Conservation (phyloP, 1,139 yeast species). For the Debaryomycetaceae sp. region DNA sequence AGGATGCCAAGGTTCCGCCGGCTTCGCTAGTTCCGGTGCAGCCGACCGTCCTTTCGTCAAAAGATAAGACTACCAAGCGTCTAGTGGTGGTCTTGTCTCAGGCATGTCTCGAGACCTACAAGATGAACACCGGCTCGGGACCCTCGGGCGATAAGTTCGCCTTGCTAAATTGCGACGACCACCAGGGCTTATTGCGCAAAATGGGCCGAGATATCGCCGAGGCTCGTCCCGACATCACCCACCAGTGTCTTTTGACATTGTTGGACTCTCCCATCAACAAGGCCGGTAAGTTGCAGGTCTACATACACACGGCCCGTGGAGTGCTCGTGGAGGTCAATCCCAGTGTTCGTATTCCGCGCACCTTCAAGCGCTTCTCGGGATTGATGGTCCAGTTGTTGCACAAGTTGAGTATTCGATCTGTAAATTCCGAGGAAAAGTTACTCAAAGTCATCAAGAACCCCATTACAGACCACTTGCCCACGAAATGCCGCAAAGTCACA, state of each 20-base stretch:
- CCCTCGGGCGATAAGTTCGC: conserved; percentile 90
- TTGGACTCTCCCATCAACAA: conserved; percentile 94
- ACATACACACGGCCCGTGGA: conserved; percentile 90
- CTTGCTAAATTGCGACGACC: conserved; percentile 91
- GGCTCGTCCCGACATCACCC: conserved; percentile 97
- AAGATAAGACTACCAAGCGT: conserved; percentile 74
- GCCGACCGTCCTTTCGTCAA: conserved; percentile 70
- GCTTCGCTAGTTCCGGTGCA: conserved; percentile 78
- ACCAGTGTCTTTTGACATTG: conserved; percentile 84
- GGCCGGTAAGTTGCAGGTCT: conserved; percentile 93
- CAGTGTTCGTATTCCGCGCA: conserved; percentile 92
- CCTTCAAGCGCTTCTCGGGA: conserved; percentile 94
- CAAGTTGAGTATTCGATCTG: conserved; percentile 84
- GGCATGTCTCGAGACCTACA: conserved; percentile 93
- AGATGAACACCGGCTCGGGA: conserved; percentile 52
- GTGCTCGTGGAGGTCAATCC: conserved; percentile 94
- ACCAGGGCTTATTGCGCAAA: conserved; percentile 87
- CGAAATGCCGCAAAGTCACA: conserved; percentile 89
- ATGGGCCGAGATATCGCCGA: conserved; percentile 97
- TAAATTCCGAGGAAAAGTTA: conserved; percentile 87
- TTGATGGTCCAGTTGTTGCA: conserved; percentile 94
- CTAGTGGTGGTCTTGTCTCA: conserved; percentile 86
- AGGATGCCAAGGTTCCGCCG: conserved; percentile 33
- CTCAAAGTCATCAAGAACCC: conserved; percentile 94
- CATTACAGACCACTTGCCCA: conserved; percentile 90